Base-by-base conservation (phyloP, 73 alveolate species). In the Durusdinium trenchii region DNA sequence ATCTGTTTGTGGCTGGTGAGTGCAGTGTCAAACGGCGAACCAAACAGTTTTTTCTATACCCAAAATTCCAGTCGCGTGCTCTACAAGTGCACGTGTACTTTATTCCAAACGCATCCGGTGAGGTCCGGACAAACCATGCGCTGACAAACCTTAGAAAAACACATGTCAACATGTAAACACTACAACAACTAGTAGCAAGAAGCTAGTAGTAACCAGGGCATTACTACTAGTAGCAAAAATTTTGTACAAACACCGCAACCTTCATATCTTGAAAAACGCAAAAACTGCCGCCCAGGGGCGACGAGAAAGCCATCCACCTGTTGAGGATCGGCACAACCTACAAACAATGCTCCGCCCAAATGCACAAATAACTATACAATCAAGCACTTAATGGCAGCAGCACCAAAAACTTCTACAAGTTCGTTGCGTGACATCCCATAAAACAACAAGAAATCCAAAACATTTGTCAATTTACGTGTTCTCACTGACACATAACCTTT, bases 341-440 rank as follows among this genome's bases (percentile, higher is more conserved):
- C 89, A 40, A 16, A 48, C 91, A 48, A 81, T 46, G 46, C 91
- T 81, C 91, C 91, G 91, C 71, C 89, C 91, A 81, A 81, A 81
- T 81, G 91, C 91, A 81, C 91, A n/a, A 81, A 81, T 81, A 81
- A 81, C 91, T 81, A 81, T 81, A 81, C 91, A 81, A 60, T n/a
- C n/a, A n/a, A 81, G 50, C 91, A 81, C 52, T 48, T 81, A 81
- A 81, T 35, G 91, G 67, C 50, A 48, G 3, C 91, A n/a, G 71
- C 91, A 60, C 73, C 73, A 23, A 4, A 32, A 73, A 38, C 28
- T 57, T 23, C 0, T 73, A 51, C 84, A 75, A 75, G 85, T 52
- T 36, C 85, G 42, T 1, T 75, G 85, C n/a, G 32, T n/a, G n/a
- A n/a, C n/a, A n/a, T n/a, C n/a, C n/a, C n/a, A n/a, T n/a, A n/a